phyloP scores from a whole-genome alignment of 2,329 filamentous ascomycete species.

The Akanthomyces uredinophilus region DNA sequence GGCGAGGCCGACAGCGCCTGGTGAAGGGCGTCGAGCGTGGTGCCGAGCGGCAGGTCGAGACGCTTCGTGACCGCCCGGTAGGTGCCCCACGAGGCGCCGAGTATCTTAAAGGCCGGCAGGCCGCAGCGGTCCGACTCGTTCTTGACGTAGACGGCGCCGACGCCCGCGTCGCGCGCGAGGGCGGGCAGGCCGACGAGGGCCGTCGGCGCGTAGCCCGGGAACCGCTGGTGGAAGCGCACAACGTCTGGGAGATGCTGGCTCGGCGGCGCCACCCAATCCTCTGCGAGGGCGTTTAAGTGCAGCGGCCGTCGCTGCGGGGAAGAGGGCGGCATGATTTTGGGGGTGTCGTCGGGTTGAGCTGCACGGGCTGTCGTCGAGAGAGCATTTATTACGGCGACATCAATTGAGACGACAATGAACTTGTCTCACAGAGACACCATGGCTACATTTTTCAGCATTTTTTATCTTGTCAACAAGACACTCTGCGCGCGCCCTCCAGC shows the following conservation, averaged over 20 bases:
- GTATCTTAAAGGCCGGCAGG: slow-evolving; percentile 71
- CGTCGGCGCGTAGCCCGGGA: slow-evolving; percentile 66
- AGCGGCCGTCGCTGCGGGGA: slow-evolving; percentile 12
- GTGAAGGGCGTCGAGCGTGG: slow-evolving; percentile 40
- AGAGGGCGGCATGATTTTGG: not conserved
- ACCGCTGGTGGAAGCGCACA: slow-evolving; percentile 52
- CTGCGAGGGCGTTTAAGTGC: slow-evolving; percentile 5
- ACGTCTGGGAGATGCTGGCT: slow-evolving; percentile 46
- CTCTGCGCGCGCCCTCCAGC: slow-evolving; percentile 5
- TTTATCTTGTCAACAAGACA: too few species aligned
- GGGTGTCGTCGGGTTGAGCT: not conserved
- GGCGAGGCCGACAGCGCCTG: slow-evolving; percentile 23
- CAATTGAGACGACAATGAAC: not conserved
- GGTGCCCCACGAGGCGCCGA: slow-evolving; percentile 71
- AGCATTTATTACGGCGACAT: too few species aligned
- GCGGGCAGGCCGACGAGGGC: slow-evolving; percentile 47
- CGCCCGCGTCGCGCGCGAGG: slow-evolving; percentile 50
- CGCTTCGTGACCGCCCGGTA: slow-evolving; percentile 50
- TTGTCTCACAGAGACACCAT: not conserved
- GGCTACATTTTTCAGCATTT: not conserved
- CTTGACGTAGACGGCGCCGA: slow-evolving; percentile 57
- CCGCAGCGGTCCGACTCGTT: slow-evolving; percentile 62
- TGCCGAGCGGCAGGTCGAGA: slow-evolving; percentile 38
- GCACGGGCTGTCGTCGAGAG: not conserved
- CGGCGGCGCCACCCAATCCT: not conserved